phyloP scores from a whole-genome alignment of 2,329 filamentous ascomycete species.

The Venturia aucupariae region DNA sequence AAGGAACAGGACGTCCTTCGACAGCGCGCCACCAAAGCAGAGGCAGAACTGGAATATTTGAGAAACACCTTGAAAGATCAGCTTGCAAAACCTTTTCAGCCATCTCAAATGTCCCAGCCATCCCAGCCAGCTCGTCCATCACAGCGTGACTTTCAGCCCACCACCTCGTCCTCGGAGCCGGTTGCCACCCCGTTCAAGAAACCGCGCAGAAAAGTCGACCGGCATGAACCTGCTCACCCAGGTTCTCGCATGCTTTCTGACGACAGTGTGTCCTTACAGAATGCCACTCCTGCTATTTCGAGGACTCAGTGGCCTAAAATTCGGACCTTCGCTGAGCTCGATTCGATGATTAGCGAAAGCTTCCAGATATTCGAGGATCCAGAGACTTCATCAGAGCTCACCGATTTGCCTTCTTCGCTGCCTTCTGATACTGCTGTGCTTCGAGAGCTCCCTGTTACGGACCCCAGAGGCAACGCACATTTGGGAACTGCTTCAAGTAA shows the following conservation, averaged over 20 bases:
- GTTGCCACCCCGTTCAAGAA: constrained; percentile 3
- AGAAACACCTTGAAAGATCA: background rate
- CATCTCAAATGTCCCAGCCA: background rate
- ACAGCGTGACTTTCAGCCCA: background rate
- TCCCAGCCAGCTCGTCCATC: background rate
- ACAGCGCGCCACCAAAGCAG: constrained; percentile 4
- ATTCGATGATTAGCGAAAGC: constrained; percentile 3
- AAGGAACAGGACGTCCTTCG: constrained; percentile 8
- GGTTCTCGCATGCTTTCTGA: background rate
- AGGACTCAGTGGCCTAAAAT: background rate
- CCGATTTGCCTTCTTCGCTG: constrained; percentile 3
- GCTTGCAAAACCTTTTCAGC: background rate
- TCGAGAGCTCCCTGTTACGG: background rate
- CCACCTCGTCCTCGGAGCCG: background rate
- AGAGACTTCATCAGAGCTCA: background rate
- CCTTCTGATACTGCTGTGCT: background rate
- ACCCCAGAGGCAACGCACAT: background rate
- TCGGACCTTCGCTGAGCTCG: background rate
- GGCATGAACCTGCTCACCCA: constrained; percentile 2
- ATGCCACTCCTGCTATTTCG: background rate
- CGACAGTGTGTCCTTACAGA: background rate
- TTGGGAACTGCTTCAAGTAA: background rate
- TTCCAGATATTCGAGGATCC: constrained; percentile 1
- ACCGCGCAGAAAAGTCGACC: background rate
- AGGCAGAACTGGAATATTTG: background rate